Conservation (phyloP, 768 basidiomycete species). For the Melanogaster broomeanus region DNA sequence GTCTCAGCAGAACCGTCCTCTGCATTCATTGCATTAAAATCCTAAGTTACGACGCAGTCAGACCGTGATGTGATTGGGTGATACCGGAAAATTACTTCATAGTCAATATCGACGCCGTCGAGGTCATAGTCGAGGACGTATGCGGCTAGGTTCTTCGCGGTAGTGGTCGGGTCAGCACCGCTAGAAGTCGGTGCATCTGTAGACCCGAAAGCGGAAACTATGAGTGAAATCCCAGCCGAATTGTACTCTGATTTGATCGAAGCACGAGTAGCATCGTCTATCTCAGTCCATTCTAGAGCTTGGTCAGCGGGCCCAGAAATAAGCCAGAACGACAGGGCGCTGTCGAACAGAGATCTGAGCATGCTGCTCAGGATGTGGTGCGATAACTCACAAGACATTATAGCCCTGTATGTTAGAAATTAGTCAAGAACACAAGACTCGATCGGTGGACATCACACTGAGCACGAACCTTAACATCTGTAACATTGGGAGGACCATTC, state of each 20-base stretch:
- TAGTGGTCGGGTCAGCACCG: constrained; percentile 57
- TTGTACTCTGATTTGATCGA: constrained; percentile 53
- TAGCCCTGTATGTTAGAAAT: constrained; percentile 42
- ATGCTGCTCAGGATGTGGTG: background rate
- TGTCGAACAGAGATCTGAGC: constrained; percentile 14
- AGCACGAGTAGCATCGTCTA: constrained; percentile 47
- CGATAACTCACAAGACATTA: constrained; percentile 52
- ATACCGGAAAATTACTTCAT: constrained; percentile 42
- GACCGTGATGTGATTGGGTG: background rate
- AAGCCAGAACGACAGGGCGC: constrained; percentile 56
- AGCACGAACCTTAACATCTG: constrained; percentile 31
- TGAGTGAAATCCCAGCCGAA: constrained; percentile 58
- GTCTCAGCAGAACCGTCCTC: constrained; percentile 53
- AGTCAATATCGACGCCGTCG: constrained; percentile 77
- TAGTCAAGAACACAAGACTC: background rate
- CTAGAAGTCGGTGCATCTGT: constrained; percentile 39
- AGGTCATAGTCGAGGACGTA: constrained; percentile 62
- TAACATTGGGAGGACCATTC: constrained; percentile 38
- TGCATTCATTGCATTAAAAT: constrained; percentile 59
- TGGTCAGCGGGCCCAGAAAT: constrained; percentile 59
- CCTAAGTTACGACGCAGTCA: constrained; percentile 39
- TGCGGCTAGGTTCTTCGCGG: constrained; percentile 63
- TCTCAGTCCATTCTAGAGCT: constrained; percentile 53
- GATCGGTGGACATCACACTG: background rate
- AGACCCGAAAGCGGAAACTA: constrained; percentile 64